phyloP scores from a whole-genome alignment of 306 rosid genomes.

The Pyrus betulifolia region DNA sequence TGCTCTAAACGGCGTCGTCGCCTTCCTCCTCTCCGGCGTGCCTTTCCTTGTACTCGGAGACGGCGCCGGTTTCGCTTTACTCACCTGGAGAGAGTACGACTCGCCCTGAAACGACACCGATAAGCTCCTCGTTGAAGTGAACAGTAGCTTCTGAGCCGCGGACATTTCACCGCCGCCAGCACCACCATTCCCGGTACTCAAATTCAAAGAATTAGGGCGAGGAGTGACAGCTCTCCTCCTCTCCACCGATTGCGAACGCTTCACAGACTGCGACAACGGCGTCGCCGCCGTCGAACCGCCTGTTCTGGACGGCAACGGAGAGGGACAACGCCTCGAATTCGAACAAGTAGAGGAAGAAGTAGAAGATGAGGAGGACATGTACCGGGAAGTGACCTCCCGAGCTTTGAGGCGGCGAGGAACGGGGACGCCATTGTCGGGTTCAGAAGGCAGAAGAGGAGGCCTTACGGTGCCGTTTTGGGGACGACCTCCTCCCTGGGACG shows the following conservation, averaged over 20 bases:
- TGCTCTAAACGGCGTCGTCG: constrained; percentile 29
- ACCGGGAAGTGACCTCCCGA: constrained; percentile 72
- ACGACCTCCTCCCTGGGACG: constrained; percentile 33
- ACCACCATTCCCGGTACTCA: constrained; percentile 21
- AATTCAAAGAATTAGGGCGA: constrained; percentile 33
- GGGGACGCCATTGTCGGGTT: constrained; percentile 61
- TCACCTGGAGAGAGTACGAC: constrained; percentile 76
- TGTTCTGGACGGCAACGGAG: constrained; percentile 55
- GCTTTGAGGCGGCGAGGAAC: constrained; percentile 51
- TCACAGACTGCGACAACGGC: constrained; percentile 17
- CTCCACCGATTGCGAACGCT: constrained; percentile 60
- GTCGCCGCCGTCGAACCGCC: constrained; percentile 21
- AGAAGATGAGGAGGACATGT: constrained; percentile 49
- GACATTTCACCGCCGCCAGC: constrained; percentile 33
- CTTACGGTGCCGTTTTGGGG: constrained; percentile 41
- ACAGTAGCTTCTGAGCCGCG: constrained; percentile 64
- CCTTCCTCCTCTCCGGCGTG: constrained; percentile 76
- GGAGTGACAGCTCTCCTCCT: constrained; percentile 54
- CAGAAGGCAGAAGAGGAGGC: constrained; percentile 73
- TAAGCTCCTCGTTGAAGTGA: constrained; percentile 76
- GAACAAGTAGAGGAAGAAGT: constrained; percentile 22
- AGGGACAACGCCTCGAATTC: constrained; percentile 41
- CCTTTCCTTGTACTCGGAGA: constrained; percentile 48
- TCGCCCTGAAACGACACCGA: constrained; percentile 92
- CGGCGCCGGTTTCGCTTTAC: constrained; percentile 57